Conservation (phyloP, 805 yeast genomes). For the Candida khao-thaluensis region DNA sequence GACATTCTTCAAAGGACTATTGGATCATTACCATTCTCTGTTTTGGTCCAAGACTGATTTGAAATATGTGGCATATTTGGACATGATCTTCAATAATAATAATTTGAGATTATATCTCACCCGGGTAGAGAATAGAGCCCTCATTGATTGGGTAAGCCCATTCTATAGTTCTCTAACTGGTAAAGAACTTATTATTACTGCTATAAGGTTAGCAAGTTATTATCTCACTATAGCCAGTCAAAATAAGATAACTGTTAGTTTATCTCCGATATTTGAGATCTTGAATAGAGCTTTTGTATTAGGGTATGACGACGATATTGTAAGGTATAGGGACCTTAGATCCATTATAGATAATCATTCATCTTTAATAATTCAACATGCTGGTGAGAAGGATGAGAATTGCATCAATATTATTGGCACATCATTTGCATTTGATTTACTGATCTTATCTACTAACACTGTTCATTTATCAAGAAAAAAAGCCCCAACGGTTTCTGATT, state of each 20-base stretch:
- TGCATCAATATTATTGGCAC: conserved; percentile 5
- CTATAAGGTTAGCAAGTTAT: conserved; percentile 5
- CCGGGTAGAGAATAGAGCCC: not conserved
- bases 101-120: conserved; percentile 34
- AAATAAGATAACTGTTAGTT: not conserved
- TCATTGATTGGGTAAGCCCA: conserved; percentile 40
- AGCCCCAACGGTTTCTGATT: conserved; percentile 30
- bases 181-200: conserved; percentile 5
- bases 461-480: conserved; percentile 18
- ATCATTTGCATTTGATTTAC: conserved; percentile 44
- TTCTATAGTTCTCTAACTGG: conserved; percentile 10
- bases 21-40: conserved; percentile 39
- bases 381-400: conserved; percentile 1
- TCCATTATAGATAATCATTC: conserved; percentile 47
- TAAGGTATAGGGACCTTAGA: conserved; percentile 48
- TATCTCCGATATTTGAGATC: conserved; percentile 2
- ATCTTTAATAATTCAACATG: conserved; percentile 15
- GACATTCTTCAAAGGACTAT: conserved; percentile 47
- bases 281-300: not conserved
- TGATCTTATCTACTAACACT: conserved; percentile 32
- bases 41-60: conserved; percentile 57
- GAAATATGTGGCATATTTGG: conserved; percentile 55
- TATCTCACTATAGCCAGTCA: conserved; percentile 3
- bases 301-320: conserved; percentile 2
- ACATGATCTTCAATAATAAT: conserved; percentile 57